Percentiles rank a stretch among this genome's conserved stretches.
These are phyloP conservation scores for Zhuliangozyma parablackwelliae DNA, from an alignment of 1,139 yeast genomes.

Conservation along the genomic window DNA sequence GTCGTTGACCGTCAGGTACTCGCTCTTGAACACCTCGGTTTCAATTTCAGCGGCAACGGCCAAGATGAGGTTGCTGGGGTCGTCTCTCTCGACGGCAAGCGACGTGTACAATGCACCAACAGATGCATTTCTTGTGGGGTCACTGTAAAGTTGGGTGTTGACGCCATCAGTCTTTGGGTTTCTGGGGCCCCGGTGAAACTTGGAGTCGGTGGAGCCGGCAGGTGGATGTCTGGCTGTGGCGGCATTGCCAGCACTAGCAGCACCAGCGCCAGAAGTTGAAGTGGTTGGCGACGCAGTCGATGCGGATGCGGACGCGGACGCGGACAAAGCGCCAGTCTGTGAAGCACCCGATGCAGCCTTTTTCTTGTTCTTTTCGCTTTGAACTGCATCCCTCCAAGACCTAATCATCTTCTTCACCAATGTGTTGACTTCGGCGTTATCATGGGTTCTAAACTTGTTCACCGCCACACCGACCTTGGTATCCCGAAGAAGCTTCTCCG, in stretches of 20 bases:
- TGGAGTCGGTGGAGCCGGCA: constrained; percentile 19
- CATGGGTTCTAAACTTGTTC: constrained; percentile 74
- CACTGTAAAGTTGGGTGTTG: constrained; percentile 61
- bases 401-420: constrained; percentile 80
- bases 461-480: constrained; percentile 99
- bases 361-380: constrained; percentile 58
- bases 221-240: constrained; percentile 3
- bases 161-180: constrained; percentile 80
- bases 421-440: constrained; percentile 59
- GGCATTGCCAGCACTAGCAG: too few relatives aligned
- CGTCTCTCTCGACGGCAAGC: constrained; percentile 72
- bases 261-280: background rate
- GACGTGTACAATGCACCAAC: constrained; percentile 84
- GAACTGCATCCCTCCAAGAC: constrained; percentile 88
- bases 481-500: constrained; percentile 78
- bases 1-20: constrained; percentile 52
- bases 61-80: constrained; percentile 50
- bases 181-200: constrained; percentile 49
- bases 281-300: background rate
- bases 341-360: constrained; percentile 15
- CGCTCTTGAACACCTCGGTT: constrained; percentile 57
- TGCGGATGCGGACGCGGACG: background rate
- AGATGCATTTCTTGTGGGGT: constrained; percentile 79
- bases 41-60: constrained; percentile 70
- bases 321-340: constrained; percentile 4